Evolutionary conservation across 176 grass and related monocot species (phyloP), one percentile per base, ranked within the genome.

Genomic region (Juncus inflexus): DNA sequence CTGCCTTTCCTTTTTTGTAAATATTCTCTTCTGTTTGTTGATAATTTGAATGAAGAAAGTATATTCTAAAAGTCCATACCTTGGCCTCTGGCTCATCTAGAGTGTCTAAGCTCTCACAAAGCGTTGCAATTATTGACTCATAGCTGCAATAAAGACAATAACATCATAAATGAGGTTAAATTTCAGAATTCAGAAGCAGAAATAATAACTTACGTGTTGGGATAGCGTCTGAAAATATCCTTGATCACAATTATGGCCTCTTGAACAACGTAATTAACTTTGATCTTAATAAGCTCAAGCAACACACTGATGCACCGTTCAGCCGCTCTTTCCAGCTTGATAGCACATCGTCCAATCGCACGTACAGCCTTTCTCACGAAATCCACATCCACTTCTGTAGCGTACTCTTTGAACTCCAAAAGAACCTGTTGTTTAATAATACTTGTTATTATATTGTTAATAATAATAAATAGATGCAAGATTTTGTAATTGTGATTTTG

Each of bases 171-270:
- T 59, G 63, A 75, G 19, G 19, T 70, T 70, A 77, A 58, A 15
- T 77, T 7, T 13, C 9, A 42, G 9, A 61, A 28, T 19, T 52
- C 8, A 51, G 35, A 4, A 53, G 12, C 8, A 59, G 38, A 63
- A 76, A 49, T 7, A 53, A 58, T 64, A 51, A 62, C 94, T 89
- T 74, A 99, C 88, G 85, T 99, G 76, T 99, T 99, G 51, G 94
- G 94, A 78, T 99, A 99, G 50, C 94, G 94, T 74, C 94, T 91
- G 75, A 99, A 99, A 57, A 99, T 99, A 43, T 99, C 88, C 73
- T 99, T 99, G 68, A 99, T 92, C 67, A 92, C 94, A 72, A 99
- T 99, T 41, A 99, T 92, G 76, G 94, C 94, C 84, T 99, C 94
- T 62, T 99, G 94, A 61, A 99, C 94, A 52, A 99, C 94, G 72